Evolutionary conservation across 371 early-diverging fungal species (phyloP), one percentile per base, ranked within the genome.

Genomic region (Apophysomyces elegans): DNA sequence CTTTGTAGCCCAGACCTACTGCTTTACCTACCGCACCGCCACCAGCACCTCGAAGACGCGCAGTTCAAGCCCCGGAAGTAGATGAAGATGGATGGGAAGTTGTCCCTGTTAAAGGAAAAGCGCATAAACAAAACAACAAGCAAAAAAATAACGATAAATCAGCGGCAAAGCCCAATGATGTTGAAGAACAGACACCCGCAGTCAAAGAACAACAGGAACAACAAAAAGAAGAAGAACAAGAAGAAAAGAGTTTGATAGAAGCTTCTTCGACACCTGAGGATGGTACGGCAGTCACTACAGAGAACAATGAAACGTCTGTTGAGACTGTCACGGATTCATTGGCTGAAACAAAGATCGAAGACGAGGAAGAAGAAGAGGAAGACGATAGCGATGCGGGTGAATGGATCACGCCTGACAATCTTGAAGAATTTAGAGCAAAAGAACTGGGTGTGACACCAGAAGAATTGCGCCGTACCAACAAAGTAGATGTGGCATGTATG

Each of bases 371-470:
- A 7, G 81, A 76, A 7, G 76, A 79, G 7, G 81, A 76, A 1
- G 80, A 81, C 14, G 85, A 84, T 21, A 86, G 85, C 39, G 87
- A 84, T 65, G 92, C 87, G 47, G 95, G 91, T 57, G 94, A 86
- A 39, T 98, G 98, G 99, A 97, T 98, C 69, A 97, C 99, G 11
- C 97, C 99, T 1, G 77, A 83, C 14, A 97, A 96, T 70, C 81
- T 97, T 41, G 79, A 88, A 41, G 80, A 87, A 66, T 83, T 86
- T 72, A 86, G 88, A 65, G 88, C 85, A 38, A 74, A 77, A 11
- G 86, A 86, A 37, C 71, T 75, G 56, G 86, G 85, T 61, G 77
- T 66, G n/a, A 62, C 64, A 14, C 63, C 73, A n/a, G 82, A 76
- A 45, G 75, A 78, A 41, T 75, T 83, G 56, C 81, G 74, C 54